Evolutionary conservation across 495 filamentous ascomycete species (phyloP), one percentile per base, ranked within the genome.

Genomic region (Sphaerosporella brunnea): DNA sequence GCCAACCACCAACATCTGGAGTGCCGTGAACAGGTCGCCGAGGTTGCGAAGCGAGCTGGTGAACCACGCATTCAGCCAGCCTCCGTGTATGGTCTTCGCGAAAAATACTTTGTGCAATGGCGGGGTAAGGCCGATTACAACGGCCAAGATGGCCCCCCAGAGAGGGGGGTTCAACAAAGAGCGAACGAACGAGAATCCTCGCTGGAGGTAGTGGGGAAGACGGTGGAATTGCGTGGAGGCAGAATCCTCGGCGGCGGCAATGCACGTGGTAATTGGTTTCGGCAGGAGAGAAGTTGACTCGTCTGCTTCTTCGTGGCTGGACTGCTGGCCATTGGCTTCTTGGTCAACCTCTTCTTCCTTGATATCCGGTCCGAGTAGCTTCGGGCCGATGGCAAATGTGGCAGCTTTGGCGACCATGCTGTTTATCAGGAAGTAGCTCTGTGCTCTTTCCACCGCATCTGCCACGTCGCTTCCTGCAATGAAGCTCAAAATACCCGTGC

Each of bases 1-100:
- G 0, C 82, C 80, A n/a, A 80, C 78, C 0, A 83, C 69, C 20
- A 85, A 70, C 20, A 84, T 73, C 50, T 82, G 82, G 19, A 84
- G 62, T 0, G 73, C 69, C 1, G 82, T 75, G 56, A 88, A 88
- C 2, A 86, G 64, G 0, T 69, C 67, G 0, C 82, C 80, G 13
- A 84, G 66, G 47, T 79, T 81, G 52, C 71, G 66, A 25, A 85
- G 54, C 13, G 73, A 74, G 0, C 68, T 66, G 1, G 80, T 84
- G 46, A 86, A 62, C 80, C 80, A 86, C 1, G 78, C 77, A 28
- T 69, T 75, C 48, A 80, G 72, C 32, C 76, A 74, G 1, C 82
- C 80, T 1, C 81, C 82, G n/a, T 82, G 62, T 11, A 73, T 53
- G 18, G 68, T 66, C 2, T 65, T 55, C 45, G 65, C 70, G 64